Evolutionary conservation across 2,329 filamentous ascomycete species (phyloP), one percentile per base, ranked within the genome.

Genomic region (Hypoxylon sp.): DNA sequence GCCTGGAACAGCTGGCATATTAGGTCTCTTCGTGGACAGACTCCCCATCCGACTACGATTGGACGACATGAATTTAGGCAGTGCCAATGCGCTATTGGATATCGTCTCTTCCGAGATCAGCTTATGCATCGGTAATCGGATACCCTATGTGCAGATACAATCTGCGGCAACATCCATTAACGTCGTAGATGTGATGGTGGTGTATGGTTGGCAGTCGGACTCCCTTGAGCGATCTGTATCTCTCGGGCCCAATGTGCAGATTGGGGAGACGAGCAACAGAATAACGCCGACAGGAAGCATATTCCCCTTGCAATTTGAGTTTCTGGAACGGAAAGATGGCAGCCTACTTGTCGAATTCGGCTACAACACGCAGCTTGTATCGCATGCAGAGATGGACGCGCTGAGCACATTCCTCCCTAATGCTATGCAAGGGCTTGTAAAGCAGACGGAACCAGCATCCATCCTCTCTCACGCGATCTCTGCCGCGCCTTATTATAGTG

Each of bases 21-120:
- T 65, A 3, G 66, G 66, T 1, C 48, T 68, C 48, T 68, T 68
- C 53, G 46, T 68, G 19, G 66, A 63, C 24, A 47, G 52, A 26
- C 39, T 42, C 13, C 39, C 39, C 8, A 42, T 42, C 10, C 39
- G 39, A 3, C 39, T 42, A 9, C 39, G 5, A 17, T 17, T 42
- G 39, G 39, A 42, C 13, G 39, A 42, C 9, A 6, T 10, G 39
- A 42, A n/a, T 8, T 17, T 42, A 9, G 3, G n/a, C 6, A 42
- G 39, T 19, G 39, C 39, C 5, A 42, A 42, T 9, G 39, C 10
- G 39, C 8, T 42, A 10, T 19, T 42, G 39, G 39, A 42, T 14
- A 14, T 6, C n/a, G 39, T 42, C 39, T 6, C n/a, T 19, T 9
- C n/a, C 39, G 39, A 42, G n/a, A 42, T 19, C 1, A 19, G 9